Base-by-base conservation (phyloP, 805 yeast genomes). In the Candida cerambycidarum region DNA sequence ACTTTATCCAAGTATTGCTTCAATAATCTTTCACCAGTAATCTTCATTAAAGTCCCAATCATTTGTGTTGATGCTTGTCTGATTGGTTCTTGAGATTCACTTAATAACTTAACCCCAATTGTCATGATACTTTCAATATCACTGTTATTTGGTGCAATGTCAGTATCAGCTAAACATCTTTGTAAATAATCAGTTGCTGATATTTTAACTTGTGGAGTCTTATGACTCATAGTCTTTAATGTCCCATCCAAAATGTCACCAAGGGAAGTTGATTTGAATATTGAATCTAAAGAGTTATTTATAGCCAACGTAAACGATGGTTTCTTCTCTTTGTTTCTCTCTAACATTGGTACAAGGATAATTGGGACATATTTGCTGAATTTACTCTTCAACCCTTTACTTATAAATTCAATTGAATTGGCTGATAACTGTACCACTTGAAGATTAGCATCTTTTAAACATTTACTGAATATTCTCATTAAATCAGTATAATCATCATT, bases 271-370 rank as follows among this genome's bases (percentile, higher is more conserved):
- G 66, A 65, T 25, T 55, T 55, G 50, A 82, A 85, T 3, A 85
- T 71, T 0, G 85, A 76, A 59, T 83, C 85, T 40, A 90, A 67
- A 0, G 92, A 83, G 18, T 60, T 63, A 14, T 72, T 69, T n/a
- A 92, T 67, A 0, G 93, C 84, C 17, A 83, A 89, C 2, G 85
- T 68, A 0, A 89, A 93, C 3, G 83, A 68, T 18, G 78, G 82
- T 56, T 92, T 92, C 68, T 86, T 89, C 59, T 93, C 99, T 57
- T 89, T 90, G 11, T 87, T 78, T 53, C 97, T 75, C 51, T 89
- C 97, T 32, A 93, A 62, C 44, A 86, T 61, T 0, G 93, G 82
- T 2, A 65, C 62, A 18, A 88, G 66, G 1, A 87, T 74, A 1
- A 73, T 53, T 0, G 68, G 45, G 33, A 69, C 75, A 58, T 85